These are phyloP conservation scores for Calycina herbarum DNA, from an alignment of 2,329 filamentous ascomycete species.

Conservation along the genomic window DNA sequence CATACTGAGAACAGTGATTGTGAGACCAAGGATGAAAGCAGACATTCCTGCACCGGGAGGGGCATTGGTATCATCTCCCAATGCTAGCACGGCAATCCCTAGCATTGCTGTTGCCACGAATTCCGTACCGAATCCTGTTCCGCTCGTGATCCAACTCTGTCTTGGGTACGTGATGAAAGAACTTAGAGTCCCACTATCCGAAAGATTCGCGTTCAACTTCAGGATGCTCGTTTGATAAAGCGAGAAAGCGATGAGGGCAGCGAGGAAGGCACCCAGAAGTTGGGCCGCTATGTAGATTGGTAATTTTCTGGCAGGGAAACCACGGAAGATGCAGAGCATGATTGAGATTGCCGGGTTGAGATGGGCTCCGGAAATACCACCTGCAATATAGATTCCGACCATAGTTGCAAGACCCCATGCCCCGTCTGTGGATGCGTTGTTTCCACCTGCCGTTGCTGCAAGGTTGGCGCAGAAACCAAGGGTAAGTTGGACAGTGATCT, in stretches of 20 bases:
- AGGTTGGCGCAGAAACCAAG: slow-evolving; percentile 52
- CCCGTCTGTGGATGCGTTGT: slow-evolving; percentile 45
- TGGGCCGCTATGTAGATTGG: slow-evolving; percentile 52
- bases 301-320: slow-evolving; percentile 53
- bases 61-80: slow-evolving; percentile 48
- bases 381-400: slow-evolving; percentile 49
- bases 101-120: slow-evolving; percentile 46
- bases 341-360: slow-evolving; percentile 46
- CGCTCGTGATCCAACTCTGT: slow-evolving; percentile 39
- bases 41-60: slow-evolving; percentile 52
- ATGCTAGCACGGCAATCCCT: slow-evolving; percentile 44
- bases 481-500: slow-evolving; percentile 40
- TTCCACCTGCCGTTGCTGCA: slow-evolving; percentile 39
- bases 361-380: slow-evolving; percentile 49
- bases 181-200: slow-evolving; percentile 37
- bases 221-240: slow-evolving; percentile 43
- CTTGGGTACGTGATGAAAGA: slow-evolving; percentile 48
- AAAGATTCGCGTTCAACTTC: slow-evolving; percentile 27
- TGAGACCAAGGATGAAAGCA: slow-evolving; percentile 48
- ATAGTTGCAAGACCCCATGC: slow-evolving; percentile 57
- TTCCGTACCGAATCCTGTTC: slow-evolving; percentile 49
- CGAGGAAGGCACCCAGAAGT: slow-evolving; percentile 52
- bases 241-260: slow-evolving; percentile 47
- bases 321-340: slow-evolving; percentile 50
- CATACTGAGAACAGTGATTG: slow-evolving; percentile 41